Base-by-base conservation (phyloP, 1,139 yeast genomes). In the Saccharomyces hybrid region DNA sequence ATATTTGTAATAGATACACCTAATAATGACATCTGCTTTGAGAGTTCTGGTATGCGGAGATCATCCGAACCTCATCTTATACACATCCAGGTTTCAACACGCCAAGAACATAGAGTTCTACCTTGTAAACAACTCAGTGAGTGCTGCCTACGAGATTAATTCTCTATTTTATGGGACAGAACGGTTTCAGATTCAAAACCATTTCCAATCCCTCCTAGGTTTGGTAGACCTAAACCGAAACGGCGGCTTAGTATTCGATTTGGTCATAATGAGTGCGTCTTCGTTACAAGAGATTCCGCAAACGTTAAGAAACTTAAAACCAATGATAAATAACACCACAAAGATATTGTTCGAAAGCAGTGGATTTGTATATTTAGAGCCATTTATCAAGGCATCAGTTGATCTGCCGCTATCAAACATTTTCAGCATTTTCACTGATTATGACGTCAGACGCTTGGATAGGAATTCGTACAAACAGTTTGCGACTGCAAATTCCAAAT, bases 321-420 rank as follows among this genome's bases (percentile, higher is more conserved):
- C 72, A 1, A 56, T 74, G 31, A 57, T 78, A 38, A 67, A 67
- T 47, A 62, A 63, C 61, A 73, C 62, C 50, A 75, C 88, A 19
- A 72, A 82, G 47, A 70, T 86, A 5, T 71, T 85, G 29, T 72
- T 86, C 44, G 93, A 86, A 69, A 78, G 83, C 54, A 80, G 89
- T 1, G 88, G 88, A 4, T 85, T 80, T 64, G 79, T 86, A 54
- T 83, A 83, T 64, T 69, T 86, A 55, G 91, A 86, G 66, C 85
- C 87, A 4, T 84, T 85, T 66, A 76, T 85, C 42, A 73, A 64
- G 55, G 65, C 62, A 60, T 66, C 76, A 53, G 32, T 61, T 55
- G 58, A 64, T 55, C 50, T 55, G 57, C 48, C 64, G 47, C 69
- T 72, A 50, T 61, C 75, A 57, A 70, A 78, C 24, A 73, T 83